Base-by-base conservation (phyloP, 352 stramenopile genomes). In the Phytophthora pisi region DNA sequence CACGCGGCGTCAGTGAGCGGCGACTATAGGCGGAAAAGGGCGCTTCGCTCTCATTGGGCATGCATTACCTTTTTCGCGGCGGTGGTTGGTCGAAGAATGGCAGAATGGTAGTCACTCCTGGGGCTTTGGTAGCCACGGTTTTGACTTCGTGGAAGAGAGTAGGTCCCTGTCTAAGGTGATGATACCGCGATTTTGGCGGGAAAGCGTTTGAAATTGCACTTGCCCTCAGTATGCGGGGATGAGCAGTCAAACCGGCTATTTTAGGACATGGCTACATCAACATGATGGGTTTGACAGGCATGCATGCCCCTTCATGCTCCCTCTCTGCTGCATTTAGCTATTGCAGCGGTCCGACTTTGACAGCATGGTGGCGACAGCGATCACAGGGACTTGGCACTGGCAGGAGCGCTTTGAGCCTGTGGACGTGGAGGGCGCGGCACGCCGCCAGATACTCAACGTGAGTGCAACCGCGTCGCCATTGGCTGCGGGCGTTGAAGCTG, bases 1-100 rank as follows among this genome's bases (percentile, higher is more conserved):
- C 28, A 62, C 8, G 13, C 20, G 42, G 51, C 57, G 51, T 60
- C 60, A 71, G 59, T 68, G 49, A 60, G 61, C 72, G 78, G 60
- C 68, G 51, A 68, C 57, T 46, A 93, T 93, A 91, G 85, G 85
- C 88, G 73, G 82, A 93, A 93, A 91, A 78, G 64, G 23, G 55
- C 72, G 57, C 77, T 81, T 78, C 75, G 46, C 59, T 88, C 72
- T 86, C 79, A 91, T 93, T 91, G 85, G 84, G 71, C 79, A 66
- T 68, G 78, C 53, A 16, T 40, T 64, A 65, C 54, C 30, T 56
- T 53, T 52, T 72, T 45, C 63, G 68, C 62, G 62, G 53, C 57
- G 62, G 58, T 50, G 56, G 67, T 77, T 77, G 69, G 69, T 70
- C 64, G 59, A 45, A 42, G 57, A 61, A 23, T 64, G 61, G 62